Base-by-base conservation (phyloP, 2,329 filamentous ascomycete genomes). In the Xylariaceae sp. region DNA sequence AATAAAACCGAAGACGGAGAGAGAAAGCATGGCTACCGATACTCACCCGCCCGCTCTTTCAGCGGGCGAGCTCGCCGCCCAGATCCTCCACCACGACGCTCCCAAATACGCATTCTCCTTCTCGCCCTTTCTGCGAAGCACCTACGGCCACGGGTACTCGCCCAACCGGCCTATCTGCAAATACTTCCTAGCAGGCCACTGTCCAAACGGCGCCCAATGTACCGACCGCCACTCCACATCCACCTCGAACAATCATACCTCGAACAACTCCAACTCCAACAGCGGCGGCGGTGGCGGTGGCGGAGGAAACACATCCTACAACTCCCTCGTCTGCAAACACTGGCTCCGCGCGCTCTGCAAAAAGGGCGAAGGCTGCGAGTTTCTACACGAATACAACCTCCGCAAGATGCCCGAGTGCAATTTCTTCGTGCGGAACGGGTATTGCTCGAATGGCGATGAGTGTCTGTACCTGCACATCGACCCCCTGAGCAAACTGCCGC, bases 331-430 rank as follows among this genome's bases (percentile, higher is more conserved):
- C 58, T 99, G 94, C 84, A 99, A 99, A 76, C 94, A 97, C 79
- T 97, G 94, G 86, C 85, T 97, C 67, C 89, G 95, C 61, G 92
- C 91, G 0, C 83, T 99, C 26, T 99, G 94, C 79, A 99, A 99
- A 71, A 97, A 97, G 74, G 94, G 92, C 66, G 87, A 96, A 68
- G 84, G 85, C 63, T 99, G 94, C 84, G 94, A 99, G 76, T 99
- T 97, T 67, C 79, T 97, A 47, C 94, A 99, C 79, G 94, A 97
- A 74, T 99, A 96, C 78, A 97, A 99, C 74, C 81, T 99, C 64
- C 86, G 94, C 60, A 91, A 94, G 72, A 97, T 97, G 90, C 91
- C 94, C 60, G 94, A 97, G 75, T 99, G 94, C 75, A 95, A 95
- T 68, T 95, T 96, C 73, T 97, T 92, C 74, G 86, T 91, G 55